Base-by-base conservation (phyloP, 2,329 filamentous ascomycete genomes). In the Fusarium sambucinum region DNA sequence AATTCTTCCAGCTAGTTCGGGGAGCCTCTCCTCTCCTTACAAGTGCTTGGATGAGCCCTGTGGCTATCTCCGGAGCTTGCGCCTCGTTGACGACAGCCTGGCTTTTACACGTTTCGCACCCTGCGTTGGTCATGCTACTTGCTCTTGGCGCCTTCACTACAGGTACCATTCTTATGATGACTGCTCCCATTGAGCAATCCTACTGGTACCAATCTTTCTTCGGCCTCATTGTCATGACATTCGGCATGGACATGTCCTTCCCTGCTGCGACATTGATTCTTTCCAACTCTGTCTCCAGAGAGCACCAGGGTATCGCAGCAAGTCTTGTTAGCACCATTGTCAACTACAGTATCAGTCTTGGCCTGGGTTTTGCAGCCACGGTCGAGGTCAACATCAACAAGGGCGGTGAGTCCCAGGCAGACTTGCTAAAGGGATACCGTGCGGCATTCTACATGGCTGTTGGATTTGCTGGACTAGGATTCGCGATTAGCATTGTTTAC, bases 131-230 rank as follows among this genome's bases (percentile, higher is more conserved):
- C 54, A 81, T 87, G 77, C 75, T 81, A 19, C 71, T 81, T 19
- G 81, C 83, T 5, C 78, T 85, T 51, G 59, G 77, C 5, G 77
- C 81, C 1, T 85, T 86, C 59, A 80, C 80, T 1, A 63, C 74
- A 1, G 83, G 83, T 3, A 78, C 80, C 6, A 64, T 81, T 8
- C 69, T 87, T 9, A 80, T 82, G 27, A 81, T 80, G 12, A 81
- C 81, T 12, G 80, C 84, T 3, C 87, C 88, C 0, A 78, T 83
- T 0, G 68, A 82, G 7, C 87, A 90, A 74, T 83, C 79, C 1
- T 92, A 91, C 77, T 92, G 90, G 90, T 81, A 80, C 19, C 85
- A 90, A 64, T 81, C 84, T 0, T 92, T 92, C 72, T 81, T 89
- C 12, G 82, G 82, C 5, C 80, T 87, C 6, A 25, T 90, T 5